A percentile compares a stretch with the other conserved stretches of the same genome.
Conservation (phyloP, 352 stramenopile species). For the Pythium rhizo-oryzae region DNA sequence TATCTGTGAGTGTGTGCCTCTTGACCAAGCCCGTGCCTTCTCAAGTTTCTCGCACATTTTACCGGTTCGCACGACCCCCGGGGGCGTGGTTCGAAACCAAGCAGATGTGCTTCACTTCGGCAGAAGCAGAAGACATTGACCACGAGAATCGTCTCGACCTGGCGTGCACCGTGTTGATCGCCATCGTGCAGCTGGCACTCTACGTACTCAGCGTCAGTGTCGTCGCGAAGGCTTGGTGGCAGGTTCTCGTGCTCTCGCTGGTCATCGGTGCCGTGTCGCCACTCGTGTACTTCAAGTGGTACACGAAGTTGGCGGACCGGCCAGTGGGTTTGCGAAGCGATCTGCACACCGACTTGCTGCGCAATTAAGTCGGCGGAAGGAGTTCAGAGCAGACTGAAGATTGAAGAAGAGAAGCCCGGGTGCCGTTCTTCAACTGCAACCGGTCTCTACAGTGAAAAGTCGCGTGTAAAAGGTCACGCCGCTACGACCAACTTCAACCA, state of each 20-base stretch:
- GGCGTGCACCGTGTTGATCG: conserved; percentile 64
- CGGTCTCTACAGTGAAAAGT: conserved; percentile 5
- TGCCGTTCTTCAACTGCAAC: conserved; percentile 4
- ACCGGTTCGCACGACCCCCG: conserved; percentile 65
- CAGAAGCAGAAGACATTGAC: conserved; percentile 55
- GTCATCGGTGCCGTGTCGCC: conserved; percentile 47
- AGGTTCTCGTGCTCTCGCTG: conserved; percentile 47
- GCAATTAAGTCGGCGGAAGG: conserved; percentile 22
- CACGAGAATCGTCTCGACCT: conserved; percentile 66
- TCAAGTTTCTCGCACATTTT: conserved; percentile 65
- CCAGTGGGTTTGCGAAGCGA: conserved; percentile 57
- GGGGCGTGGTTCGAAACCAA: conserved; percentile 60
- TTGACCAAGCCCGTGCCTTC: conserved; percentile 45
- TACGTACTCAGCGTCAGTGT: conserved; percentile 73
- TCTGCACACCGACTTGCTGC: conserved; percentile 47
- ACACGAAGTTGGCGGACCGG: conserved; percentile 60
- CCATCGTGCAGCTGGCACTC: conserved; percentile 55
- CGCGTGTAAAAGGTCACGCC: neutral
- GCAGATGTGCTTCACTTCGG: conserved; percentile 61
- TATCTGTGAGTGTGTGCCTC: conserved; percentile 46
- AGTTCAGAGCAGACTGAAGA: conserved; percentile 2
- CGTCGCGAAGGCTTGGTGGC: conserved; percentile 62
- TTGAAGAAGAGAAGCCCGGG: conserved; percentile 5
- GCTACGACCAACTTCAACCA: conserved; percentile 21
- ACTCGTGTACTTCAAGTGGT: conserved; percentile 82